phyloP scores from a whole-genome alignment of 1,284 basidiomycete genomes.

The Rhizoctonia solani region DNA sequence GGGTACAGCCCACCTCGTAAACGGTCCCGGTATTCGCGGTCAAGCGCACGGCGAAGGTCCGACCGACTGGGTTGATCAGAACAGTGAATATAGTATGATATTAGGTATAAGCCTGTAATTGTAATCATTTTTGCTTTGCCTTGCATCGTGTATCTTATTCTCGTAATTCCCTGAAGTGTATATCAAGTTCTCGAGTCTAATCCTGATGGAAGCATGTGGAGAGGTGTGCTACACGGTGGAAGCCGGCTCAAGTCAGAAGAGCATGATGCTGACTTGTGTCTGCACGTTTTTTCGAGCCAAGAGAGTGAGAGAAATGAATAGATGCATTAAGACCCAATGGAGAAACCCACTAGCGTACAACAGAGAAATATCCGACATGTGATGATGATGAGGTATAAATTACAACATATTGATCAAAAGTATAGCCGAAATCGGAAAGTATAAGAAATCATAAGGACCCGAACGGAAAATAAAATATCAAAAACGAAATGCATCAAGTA shows the following conservation, averaged over 20 bases:
- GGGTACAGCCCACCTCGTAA: background rate
- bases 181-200: no score
- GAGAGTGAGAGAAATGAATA: background rate
- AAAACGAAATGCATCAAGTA: background rate
- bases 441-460: background rate
- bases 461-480: background rate
- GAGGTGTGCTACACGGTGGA: no score
- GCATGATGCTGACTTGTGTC: background rate
- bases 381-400: conserved; percentile 20
- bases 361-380: background rate
- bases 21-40: background rate
- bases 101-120: background rate
- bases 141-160: background rate
- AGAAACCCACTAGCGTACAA: conserved; percentile 4
- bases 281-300: background rate
- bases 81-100: background rate
- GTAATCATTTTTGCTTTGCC: background rate
- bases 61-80: background rate
- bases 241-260: no score
- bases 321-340: background rate
- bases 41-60: background rate
- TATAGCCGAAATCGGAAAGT: no score
- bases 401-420: conserved; percentile 4
- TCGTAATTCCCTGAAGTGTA: no score
- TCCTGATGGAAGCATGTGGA: no score